These are phyloP conservation scores for Neurospora sublineolata DNA, from an alignment of 495 filamentous ascomycete species.

Conservation along the genomic window DNA sequence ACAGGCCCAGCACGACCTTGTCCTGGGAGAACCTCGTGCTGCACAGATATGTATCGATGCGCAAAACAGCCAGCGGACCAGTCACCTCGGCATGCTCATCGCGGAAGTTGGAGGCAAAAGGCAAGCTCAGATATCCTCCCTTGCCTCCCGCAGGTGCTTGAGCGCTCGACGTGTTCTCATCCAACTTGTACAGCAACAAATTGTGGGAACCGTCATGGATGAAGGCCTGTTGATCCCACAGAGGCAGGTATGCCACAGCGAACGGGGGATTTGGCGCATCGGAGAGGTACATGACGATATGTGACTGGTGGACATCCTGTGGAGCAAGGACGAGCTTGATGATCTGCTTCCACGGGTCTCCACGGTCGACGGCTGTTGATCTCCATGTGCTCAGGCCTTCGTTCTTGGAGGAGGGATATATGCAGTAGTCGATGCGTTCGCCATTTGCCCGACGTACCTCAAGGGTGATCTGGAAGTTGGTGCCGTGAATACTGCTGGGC, in stretches of 20 bases:
- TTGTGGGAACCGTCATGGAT: conserved; percentile 75
- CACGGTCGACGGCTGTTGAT: conserved; percentile 66
- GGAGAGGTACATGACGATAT: conserved; percentile 80
- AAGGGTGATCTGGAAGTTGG: conserved; percentile 76
- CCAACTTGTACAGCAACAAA: conserved; percentile 75
- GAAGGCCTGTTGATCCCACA: conserved; percentile 90
- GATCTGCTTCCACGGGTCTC: conserved; percentile 75
- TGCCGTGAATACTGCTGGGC: conserved; percentile 45
- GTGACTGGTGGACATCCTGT: conserved; percentile 69
- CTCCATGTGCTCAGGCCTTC: conserved; percentile 71
- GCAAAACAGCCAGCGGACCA: conserved; percentile 62
- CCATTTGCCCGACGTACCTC: conserved; percentile 72
- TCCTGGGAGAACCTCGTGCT: conserved; percentile 95
- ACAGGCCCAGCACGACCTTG: conserved; percentile 67
- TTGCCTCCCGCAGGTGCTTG: conserved; percentile 44
- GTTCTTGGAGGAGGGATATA: conserved; percentile 74
- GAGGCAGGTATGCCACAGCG: conserved; percentile 80
- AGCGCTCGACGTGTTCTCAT: conserved; percentile 60
- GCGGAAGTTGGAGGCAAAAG: conserved; percentile 60
- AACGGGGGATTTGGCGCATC: conserved; percentile 79
- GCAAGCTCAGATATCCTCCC: conserved; percentile 74
- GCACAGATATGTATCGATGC: conserved; percentile 79
- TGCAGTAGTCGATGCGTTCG: conserved; percentile 72
- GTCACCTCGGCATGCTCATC: conserved; percentile 63
- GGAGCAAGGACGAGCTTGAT: conserved; percentile 71